Conservation (phyloP, 1,284 basidiomycete genomes). For the Cryptococcus sp. region DNA sequence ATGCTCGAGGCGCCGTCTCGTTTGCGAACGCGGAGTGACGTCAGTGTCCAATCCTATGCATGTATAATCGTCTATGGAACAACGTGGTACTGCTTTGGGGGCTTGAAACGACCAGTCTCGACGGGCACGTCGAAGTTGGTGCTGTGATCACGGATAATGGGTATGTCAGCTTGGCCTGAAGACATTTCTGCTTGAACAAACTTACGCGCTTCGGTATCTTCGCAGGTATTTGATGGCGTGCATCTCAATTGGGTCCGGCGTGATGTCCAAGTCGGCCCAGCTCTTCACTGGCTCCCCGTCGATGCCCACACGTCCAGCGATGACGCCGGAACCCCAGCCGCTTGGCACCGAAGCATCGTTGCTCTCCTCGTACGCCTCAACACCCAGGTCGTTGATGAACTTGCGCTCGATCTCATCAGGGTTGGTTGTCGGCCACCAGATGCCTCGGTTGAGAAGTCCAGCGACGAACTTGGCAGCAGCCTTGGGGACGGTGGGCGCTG, state of each 20-base stretch:
- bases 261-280: constrained; percentile 59
- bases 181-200: constrained; percentile 8
- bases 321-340: constrained; percentile 58
- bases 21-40: too few relatives aligned
- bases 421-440: constrained; percentile 91
- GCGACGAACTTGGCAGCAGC: constrained; percentile 68
- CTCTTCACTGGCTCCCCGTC: constrained; percentile 55
- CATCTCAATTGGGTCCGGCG: constrained; percentile 83
- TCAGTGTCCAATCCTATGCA: too few relatives aligned
- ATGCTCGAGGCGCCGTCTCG: too few relatives aligned
- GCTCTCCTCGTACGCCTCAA: constrained; percentile 57
- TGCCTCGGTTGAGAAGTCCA: constrained; percentile 65
- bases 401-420: constrained; percentile 89
- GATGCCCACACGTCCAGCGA: constrained; percentile 35
- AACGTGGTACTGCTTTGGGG: constrained; percentile 55
- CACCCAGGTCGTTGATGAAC: constrained; percentile 73
- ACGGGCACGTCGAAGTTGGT: constrained; percentile 54
- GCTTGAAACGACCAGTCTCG: constrained; percentile 52
- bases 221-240: constrained; percentile 89
- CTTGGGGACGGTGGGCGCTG: constrained; percentile 76
- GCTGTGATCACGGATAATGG: constrained; percentile 15
- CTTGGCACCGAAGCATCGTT: constrained; percentile 30
- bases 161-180: neutral
- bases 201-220: constrained; percentile 75
- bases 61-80: constrained; percentile 47